These are phyloP conservation scores for Dictyostelium purpureum DNA, from an alignment of 78 protist genomes.

Conservation along the genomic window DNA sequence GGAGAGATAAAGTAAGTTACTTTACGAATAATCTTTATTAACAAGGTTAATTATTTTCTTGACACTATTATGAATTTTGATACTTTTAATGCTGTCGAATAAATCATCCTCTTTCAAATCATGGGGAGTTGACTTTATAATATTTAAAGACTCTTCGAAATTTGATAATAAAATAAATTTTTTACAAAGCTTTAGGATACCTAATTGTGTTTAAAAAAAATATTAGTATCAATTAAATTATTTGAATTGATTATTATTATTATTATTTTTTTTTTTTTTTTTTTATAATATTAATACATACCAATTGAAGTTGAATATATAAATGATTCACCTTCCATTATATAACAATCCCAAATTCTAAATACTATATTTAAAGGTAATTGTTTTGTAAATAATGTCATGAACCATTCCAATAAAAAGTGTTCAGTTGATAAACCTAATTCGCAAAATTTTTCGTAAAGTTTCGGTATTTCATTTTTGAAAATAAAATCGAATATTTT, in stretches of 20 bases:
- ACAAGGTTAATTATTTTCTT: conserved; percentile 5
- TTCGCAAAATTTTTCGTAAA: conserved; percentile 7
- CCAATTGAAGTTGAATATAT: conserved; percentile 58
- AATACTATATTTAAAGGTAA: conserved; percentile 43
- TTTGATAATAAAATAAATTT: conserved; percentile 10
- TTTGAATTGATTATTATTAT: too few relatives aligned
- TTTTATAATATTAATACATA: too few relatives aligned
- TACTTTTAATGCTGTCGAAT: conserved; percentile 12
- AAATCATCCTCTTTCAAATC: conserved; percentile 70
- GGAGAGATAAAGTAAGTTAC: too few relatives aligned
- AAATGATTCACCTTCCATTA: conserved; percentile 82
- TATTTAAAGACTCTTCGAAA: conserved; percentile 45
- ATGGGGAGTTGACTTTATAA: conserved; percentile 18
- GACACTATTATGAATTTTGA: conserved; percentile 32
- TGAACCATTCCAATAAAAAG: conserved; percentile 82
- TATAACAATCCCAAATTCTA: conserved; percentile 76
- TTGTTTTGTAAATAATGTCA: conserved; percentile 75
- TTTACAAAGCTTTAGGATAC: conserved; percentile 29
- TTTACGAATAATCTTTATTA: conserved; percentile 43
- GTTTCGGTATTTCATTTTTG: conserved; percentile 39
- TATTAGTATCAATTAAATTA: too few relatives aligned
- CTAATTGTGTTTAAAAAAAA: too few relatives aligned
- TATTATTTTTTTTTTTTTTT: too few relatives aligned
- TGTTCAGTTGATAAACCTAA: conserved; percentile 49
- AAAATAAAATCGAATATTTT: conserved; percentile 56